Evolutionary conservation across 73 alveolate species (phyloP), one percentile per base, ranked within the genome.

Genomic region (Loxodes magnus): DNA sequence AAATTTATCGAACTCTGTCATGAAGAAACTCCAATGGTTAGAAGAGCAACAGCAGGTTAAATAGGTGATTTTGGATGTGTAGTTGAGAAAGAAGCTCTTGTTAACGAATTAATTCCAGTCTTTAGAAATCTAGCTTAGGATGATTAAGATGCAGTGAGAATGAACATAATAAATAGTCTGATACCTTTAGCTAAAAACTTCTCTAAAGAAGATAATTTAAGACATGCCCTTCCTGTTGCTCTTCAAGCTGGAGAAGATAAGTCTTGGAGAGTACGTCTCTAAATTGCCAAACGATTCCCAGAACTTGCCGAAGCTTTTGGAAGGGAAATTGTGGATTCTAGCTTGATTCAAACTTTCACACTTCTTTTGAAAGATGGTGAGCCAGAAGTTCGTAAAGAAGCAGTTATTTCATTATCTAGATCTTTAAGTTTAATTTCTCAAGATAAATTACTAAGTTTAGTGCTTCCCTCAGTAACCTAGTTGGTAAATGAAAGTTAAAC

Each of bases 1-100:
- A 84, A 84, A 74, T 91, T 87, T 71, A 67, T 87, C 33, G 96
- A 91, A 68, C 77, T 91, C 43, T 86, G 98, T 56, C 82, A 84
- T 55, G 98, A 91, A 68, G 98, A 91, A 41, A 91, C 97, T 31
- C 98, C 98, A 35, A 91, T 91, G 91, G 86, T 91, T 36, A 84
- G 96, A 61, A 80, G 98, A 57, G 94, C 97, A 2, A 94, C 91
- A 7, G 96, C 96, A 3, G 64, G 82, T 16, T 82, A 84, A 70
- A 77, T 91, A 43, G 98, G 98, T n/a, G 77, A 7, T 39, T 39
- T 91, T 36, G 94, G 96, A 16, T 64, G 84, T 16, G 80, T 64
- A 36, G 71, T 91, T 30, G 97, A 91, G 55, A 91, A 91, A 68
- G 72, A 67, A 20, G 80, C 78, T 49, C 91, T 87, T n/a, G 77